Conservation (phyloP, 495 filamentous ascomycete species). For the Saxispiralis lemnorum region DNA sequence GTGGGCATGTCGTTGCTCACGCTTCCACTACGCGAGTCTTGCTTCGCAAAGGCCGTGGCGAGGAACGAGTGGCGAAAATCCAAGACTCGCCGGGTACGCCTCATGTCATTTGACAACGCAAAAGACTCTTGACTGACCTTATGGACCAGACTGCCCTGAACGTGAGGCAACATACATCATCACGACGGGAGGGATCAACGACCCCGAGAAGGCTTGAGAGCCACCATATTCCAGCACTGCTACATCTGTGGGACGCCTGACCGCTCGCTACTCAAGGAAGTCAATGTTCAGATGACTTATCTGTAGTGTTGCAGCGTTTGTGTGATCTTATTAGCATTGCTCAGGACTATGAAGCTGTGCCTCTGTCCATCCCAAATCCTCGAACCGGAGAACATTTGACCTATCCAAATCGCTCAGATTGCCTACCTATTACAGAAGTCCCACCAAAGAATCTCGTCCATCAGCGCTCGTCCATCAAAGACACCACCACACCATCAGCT, state of each 20-base stretch:
- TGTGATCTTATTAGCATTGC: background rate
- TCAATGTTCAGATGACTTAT: background rate
- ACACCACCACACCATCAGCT: too few relatives aligned
- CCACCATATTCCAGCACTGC: background rate
- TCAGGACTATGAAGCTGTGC: too few relatives aligned
- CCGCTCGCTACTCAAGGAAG: background rate
- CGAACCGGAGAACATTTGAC: too few relatives aligned
- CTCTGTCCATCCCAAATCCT: too few relatives aligned
- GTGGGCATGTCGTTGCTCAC: conserved; percentile 66
- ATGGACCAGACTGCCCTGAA: conserved; percentile 50
- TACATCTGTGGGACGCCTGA: background rate
- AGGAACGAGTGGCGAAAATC: conserved; percentile 66
- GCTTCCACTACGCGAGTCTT: conserved; percentile 59
- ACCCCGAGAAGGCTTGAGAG: conserved; percentile 42
- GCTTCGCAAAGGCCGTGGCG: conserved; percentile 58
- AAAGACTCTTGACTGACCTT: background rate
- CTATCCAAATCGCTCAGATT: too few relatives aligned
- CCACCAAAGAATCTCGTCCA: too few relatives aligned
- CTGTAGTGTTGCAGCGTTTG: background rate
- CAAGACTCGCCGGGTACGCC: conserved; percentile 53
- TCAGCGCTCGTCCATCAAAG: too few relatives aligned
- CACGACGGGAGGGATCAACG: conserved; percentile 58
- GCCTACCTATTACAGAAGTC: too few relatives aligned
- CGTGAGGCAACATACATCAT: conserved; percentile 65
- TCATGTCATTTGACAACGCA: background rate